Conservation (phyloP, 805 yeast genomes). For the Ogataea glucozyma region DNA sequence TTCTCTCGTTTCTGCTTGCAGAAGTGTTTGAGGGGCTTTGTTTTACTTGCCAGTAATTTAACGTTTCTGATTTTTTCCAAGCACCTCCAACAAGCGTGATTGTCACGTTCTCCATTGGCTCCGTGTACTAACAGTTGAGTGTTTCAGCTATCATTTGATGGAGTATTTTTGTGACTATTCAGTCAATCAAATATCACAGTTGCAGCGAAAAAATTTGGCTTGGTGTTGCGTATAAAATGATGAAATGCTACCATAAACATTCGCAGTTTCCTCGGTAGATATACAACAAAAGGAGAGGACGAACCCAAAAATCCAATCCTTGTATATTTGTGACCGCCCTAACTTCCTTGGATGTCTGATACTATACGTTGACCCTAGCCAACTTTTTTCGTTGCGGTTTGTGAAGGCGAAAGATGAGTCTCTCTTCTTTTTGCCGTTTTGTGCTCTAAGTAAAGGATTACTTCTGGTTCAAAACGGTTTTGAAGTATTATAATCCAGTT, state of each 20-base stretch:
- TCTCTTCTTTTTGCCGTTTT: conserved; percentile 2
- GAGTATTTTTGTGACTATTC: conserved; percentile 7
- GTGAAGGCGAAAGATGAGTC: too few relatives aligned
- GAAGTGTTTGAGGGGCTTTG: conserved; percentile 50
- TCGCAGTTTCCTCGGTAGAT: conserved; percentile 97
- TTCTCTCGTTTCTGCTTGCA: conserved; percentile 34
- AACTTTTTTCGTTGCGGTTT: neutral
- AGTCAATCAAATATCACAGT: neutral
- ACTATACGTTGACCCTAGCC: conserved; percentile 5
- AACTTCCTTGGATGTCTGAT: conserved; percentile 95
- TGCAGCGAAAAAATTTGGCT: neutral
- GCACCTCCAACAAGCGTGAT: conserved; percentile 15
- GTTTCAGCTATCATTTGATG: conserved; percentile 2
- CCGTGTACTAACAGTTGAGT: conserved; percentile 3
- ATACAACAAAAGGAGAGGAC: conserved; percentile 51
- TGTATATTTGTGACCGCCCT: conserved; percentile 84
- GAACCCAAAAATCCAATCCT: conserved; percentile 66
- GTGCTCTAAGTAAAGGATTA: conserved; percentile 12
- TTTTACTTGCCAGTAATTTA: conserved; percentile 81
- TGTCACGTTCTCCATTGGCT: neutral
- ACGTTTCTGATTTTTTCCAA: conserved; percentile 55
- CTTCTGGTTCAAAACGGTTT: conserved; percentile 9
- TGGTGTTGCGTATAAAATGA: conserved; percentile 43
- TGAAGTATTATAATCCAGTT: neutral
- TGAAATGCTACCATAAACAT: conserved; percentile 76